These are phyloP conservation scores for Graphiopsis chlorocephala DNA, from an alignment of 2,329 filamentous ascomycete species.

Conservation along the genomic window DNA sequence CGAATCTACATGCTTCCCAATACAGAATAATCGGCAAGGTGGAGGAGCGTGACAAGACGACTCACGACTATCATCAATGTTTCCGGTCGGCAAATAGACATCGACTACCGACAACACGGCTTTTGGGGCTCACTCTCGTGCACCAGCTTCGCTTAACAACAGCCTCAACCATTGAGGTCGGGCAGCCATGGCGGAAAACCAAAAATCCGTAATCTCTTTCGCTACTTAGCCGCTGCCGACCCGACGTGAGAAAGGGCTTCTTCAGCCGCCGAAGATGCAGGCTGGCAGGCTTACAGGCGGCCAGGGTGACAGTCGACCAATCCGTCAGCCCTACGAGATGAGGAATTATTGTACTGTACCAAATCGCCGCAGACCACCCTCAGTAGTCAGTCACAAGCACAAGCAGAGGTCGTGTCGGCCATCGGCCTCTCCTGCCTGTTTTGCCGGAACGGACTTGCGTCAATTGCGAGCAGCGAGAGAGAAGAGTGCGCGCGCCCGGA, in stretches of 20 bases:
- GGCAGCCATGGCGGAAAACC: neutral
- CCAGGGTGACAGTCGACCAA: slow-evolving; percentile 3
- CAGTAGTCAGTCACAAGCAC: neutral
- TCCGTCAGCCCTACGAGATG: neutral
- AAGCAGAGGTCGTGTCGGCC: neutral
- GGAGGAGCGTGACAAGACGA: neutral
- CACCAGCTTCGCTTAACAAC: neutral
- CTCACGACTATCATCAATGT: neutral
- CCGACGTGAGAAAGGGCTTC: neutral
- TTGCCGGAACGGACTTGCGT: slow-evolving; percentile 3
- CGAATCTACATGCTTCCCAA: neutral
- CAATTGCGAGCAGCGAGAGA: slow-evolving; percentile 8
- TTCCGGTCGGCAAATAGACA: neutral
- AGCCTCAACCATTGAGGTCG: neutral
- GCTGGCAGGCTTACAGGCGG: neutral
- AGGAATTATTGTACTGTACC: no score
- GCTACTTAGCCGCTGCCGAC: slow-evolving; percentile 4
- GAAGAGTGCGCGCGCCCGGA: neutral
- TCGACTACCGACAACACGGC: neutral
- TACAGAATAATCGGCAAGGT: neutral
- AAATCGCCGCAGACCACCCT: neutral
- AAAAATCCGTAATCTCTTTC: neutral
- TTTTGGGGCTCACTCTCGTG: neutral
- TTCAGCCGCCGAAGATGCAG: slow-evolving; percentile 10
- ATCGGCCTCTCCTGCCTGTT: slow-evolving; percentile 8